Evolutionary conservation across 1,284 basidiomycete species (phyloP), one percentile per base, ranked within the genome.

Genomic region (Moesziomyces globuligerus): DNA sequence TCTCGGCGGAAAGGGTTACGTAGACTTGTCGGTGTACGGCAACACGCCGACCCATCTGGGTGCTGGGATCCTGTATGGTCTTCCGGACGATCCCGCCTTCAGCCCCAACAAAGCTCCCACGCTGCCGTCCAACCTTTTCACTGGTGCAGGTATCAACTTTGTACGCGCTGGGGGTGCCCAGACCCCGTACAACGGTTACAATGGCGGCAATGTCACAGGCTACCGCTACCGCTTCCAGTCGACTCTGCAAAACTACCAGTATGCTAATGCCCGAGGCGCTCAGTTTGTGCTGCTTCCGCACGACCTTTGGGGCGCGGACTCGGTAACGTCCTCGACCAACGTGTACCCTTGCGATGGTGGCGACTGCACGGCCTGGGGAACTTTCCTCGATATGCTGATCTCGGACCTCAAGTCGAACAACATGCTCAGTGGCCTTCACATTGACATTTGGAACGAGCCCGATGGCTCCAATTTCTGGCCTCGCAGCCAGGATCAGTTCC

Each of bases 391-490:
- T 10, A 25, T 28, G 28, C 37, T 54, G 18, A 54, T 54, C 39
- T 46, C 52, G 15, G 52, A 54, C 18, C 38, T 54, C 28, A 39
- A 40, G 28, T 23, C 44, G 17, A 54, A 54, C 44, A 40, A 40
- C 44, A 47, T 54, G 44, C 15, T 34, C 28, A 4, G 20, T 29
- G 29, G 39, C 17, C 15, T 46, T 7, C 38, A 46, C 20, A 47
- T 54, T 21, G 52, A 54, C 18, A 18, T 54, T 23, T 54, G 52
- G 52, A 54, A 54, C 45, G 44, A 54, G 29, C 52, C 52, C 8
- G 52, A 47, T 21, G 44, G 38, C 7, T 9, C 20, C 4, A 32
- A 38, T 37, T 53, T 53, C 37, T 54, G 52, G 52, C 38, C 44
- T 3, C 52, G 44, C 18, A 54, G 52, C 18, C 52, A 54, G 38